Conservation (phyloP, 176 grass and related monocot species). For the Oryza rufipogon region DNA sequence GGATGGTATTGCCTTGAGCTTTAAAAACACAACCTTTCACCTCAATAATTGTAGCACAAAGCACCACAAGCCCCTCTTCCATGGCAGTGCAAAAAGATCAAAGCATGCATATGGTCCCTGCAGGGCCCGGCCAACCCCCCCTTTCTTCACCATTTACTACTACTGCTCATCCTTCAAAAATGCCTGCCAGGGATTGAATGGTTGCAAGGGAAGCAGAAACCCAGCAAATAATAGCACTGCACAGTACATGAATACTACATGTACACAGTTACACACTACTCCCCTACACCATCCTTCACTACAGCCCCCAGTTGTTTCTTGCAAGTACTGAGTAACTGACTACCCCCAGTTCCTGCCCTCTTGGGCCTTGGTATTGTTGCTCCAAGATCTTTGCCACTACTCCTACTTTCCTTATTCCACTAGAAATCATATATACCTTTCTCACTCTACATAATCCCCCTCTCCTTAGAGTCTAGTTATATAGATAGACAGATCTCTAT, state of each 20-base stretch:
- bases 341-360: conserved; percentile 27
- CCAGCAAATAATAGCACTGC: conserved; percentile 18
- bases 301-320: conserved; percentile 11
- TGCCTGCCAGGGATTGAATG: conserved; percentile 61
- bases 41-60: conserved; percentile 59
- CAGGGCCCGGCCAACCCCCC: neutral
- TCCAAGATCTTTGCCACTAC: conserved; percentile 40
- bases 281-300: neutral
- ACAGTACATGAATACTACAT: neutral
- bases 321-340: conserved; percentile 39
- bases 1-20: neutral
- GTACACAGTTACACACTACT: neutral
- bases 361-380: conserved; percentile 34
- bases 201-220: conserved; percentile 21
- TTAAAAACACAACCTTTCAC: neutral
- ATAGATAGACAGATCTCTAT: too few relatives aligned
- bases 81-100: conserved; percentile 44
- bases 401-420: too few relatives aligned
- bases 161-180: conserved; percentile 35
- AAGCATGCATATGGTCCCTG: conserved; percentile 36
- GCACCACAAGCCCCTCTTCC: conserved; percentile 3
- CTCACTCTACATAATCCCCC: too few relatives aligned
- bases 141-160: conserved; percentile 24
- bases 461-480: too few relatives aligned
- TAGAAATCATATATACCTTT: too few relatives aligned